Base-by-base conservation (phyloP, 345 rosid genomes). In the Aegle marmelos region DNA sequence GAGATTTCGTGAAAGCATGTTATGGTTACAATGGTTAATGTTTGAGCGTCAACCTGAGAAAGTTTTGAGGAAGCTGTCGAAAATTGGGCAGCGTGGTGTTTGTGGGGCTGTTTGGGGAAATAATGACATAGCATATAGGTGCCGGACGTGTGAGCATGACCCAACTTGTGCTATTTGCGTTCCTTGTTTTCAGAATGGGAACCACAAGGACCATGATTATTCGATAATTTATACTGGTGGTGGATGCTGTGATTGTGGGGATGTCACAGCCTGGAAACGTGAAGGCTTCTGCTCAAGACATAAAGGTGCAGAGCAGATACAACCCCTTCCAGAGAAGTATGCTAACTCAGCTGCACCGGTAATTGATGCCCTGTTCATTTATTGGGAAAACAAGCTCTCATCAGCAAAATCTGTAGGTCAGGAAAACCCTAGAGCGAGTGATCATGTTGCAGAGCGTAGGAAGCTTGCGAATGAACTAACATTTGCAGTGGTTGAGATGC, bases 241-340 rank as follows among this genome's bases (percentile, higher is more conserved):
- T 70, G 99, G 99, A 80, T 95, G 99, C 69, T 95, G 99, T 84
- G 99, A 95, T 82, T 95, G 99, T 84, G 99, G 99, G 75, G 99
- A 95, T 82, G 90, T 84, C 31, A 95, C 99, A 2, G 99, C 99
- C 5, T 95, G 99, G 99, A 95, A 90, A 78, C 89, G 85, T 19
- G 97, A 90, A 70, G 99, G 99, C 41, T 95, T 95, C 79, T 95
- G 99, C 86, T 92, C 98, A 1, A 90, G 79, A 65, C 99, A 95
- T 85, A 90, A 87, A 89, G 99, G 99, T 80, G 79, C 97, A 30
- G 97, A 95, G 75, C 94, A 92, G 91, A 95, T 95, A 85, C 90
- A 87, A 72, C 96, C 95, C 24, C 96, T 95, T 81, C 86, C 94
- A 6, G 89, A 85, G 81, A 86, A 85, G 82, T 60, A 85, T 81